phyloP scores from a whole-genome alignment of 1,284 basidiomycete genomes.

The Vanrija humicola region DNA sequence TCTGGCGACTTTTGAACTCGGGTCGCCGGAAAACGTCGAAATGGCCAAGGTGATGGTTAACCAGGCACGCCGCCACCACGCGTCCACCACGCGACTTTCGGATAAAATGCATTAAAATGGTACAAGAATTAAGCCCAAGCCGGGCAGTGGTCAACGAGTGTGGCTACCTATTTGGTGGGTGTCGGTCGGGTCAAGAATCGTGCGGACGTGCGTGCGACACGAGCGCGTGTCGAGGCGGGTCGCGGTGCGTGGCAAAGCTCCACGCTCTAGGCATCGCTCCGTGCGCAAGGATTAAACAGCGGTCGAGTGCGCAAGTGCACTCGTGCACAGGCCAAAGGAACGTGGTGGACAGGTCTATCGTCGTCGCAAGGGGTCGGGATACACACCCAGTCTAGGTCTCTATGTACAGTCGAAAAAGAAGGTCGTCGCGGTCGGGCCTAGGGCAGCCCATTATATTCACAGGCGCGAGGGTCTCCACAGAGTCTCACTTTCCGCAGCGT shows the following conservation, averaged over 20 bases:
- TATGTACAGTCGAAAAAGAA: not conserved
- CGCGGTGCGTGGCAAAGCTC: not conserved
- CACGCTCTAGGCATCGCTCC: not conserved
- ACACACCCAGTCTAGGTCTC: not conserved
- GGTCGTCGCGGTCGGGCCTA: not conserved
- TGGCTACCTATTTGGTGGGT: too few relatives aligned
- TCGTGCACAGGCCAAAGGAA: not conserved
- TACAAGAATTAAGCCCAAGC: too few relatives aligned
- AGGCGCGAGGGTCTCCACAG: conserved; percentile 5
- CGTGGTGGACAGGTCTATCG: too few relatives aligned
- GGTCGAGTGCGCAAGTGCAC: not conserved
- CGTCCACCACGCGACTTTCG: not conserved
- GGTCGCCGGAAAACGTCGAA: conserved; percentile 1
- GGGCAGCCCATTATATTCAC: not conserved
- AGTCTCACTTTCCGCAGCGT: conserved; percentile 10
- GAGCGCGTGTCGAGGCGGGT: too few relatives aligned
- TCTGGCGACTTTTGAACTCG: not conserved
- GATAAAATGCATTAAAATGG: not conserved
- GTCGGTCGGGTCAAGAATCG: too few relatives aligned
- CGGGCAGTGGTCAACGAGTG: too few relatives aligned
- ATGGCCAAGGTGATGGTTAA: not conserved
- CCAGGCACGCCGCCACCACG: not conserved
- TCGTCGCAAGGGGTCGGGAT: too few relatives aligned
- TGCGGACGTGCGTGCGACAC: too few relatives aligned
- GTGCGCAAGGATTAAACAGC: not conserved